These are phyloP conservation scores for Paecilomyces variotii DNA, from an alignment of 2,329 filamentous ascomycete genomes.

Conservation along the genomic window DNA sequence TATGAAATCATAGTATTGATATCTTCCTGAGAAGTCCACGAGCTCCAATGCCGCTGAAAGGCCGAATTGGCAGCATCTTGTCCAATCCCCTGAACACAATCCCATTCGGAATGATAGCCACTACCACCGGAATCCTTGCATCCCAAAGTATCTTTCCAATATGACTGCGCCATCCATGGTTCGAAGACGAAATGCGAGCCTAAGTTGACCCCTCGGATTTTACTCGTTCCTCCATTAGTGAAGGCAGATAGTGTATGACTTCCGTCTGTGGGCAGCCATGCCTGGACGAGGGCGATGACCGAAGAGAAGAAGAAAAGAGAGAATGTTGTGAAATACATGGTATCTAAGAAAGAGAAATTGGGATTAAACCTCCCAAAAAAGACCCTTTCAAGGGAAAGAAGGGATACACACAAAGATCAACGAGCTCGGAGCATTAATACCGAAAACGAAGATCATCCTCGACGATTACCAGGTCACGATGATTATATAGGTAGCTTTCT, in stretches of 20 bases:
- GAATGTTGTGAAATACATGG: neutral
- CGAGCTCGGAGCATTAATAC: neutral
- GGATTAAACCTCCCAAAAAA: too few species aligned
- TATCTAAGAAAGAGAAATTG: neutral
- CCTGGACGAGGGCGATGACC: neutral
- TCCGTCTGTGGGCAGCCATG: neutral
- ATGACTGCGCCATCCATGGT: conserved; percentile 40
- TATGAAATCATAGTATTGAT: conserved; percentile 38
- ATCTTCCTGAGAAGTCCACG: conserved; percentile 38
- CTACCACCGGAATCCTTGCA: conserved; percentile 20
- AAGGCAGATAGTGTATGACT: neutral
- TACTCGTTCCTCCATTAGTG: conserved; percentile 8
- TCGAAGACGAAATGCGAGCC: conserved; percentile 42
- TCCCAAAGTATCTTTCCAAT: conserved; percentile 36
- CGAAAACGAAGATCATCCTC: neutral
- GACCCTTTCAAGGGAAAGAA: neutral
- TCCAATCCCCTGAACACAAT: conserved; percentile 40
- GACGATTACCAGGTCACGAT: neutral
- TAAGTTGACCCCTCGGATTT: conserved; percentile 45
- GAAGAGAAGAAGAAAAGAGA: neutral
- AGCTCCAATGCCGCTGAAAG: conserved; percentile 42
- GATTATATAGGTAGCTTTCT: neutral
- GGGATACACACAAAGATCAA: neutral
- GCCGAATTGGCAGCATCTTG: conserved; percentile 34
- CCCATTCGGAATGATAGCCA: conserved; percentile 37